Evolutionary conservation across 164 flowering plant genomes (phyloP).

Genomic region (Chloranthus sessilifolius): DNA sequence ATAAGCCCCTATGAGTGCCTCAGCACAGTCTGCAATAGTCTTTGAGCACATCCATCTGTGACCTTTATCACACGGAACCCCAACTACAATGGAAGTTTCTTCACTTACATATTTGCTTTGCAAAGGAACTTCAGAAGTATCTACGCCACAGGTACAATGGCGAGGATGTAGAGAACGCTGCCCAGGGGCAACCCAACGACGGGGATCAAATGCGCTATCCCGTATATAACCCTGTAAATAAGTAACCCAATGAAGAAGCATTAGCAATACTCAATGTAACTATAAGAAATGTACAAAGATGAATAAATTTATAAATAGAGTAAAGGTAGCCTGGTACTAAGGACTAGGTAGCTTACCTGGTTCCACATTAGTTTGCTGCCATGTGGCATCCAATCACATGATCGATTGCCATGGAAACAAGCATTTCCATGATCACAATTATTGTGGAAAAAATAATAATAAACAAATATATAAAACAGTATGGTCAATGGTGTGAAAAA

Average conservation of each 20-base stretch:
- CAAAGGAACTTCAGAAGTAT: constrained; percentile 67
- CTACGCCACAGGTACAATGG: constrained; percentile 69
- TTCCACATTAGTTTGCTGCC: no score
- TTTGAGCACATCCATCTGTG: constrained; percentile 94
- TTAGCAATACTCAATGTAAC: no score
- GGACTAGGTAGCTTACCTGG: no score
- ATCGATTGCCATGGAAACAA: no score
- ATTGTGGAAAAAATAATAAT: no score
- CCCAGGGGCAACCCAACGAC: constrained; percentile 94
- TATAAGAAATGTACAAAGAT: no score
- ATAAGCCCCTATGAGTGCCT: constrained; percentile 89
- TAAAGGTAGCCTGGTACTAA: no score
- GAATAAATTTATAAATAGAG: no score
- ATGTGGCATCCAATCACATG: no score
- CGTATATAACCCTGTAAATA: constrained; percentile 62
- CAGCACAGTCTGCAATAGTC: constrained; percentile 86
- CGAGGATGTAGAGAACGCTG: constrained; percentile 48
- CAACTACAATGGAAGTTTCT: constrained; percentile 44
- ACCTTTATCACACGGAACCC: constrained; percentile 72
- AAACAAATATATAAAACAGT: no score
- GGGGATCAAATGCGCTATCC: constrained; percentile 83
- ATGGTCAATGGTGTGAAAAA: no score
- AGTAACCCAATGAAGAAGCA: constrained; percentile 4
- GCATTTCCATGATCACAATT: no score
- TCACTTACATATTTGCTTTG: constrained; percentile 39